A percentile compares a stretch with the other conserved stretches of the same genome.
Evolutionary conservation across 805 yeast genomes (phyloP).

Genomic region (Yamadazyma scolyti): DNA sequence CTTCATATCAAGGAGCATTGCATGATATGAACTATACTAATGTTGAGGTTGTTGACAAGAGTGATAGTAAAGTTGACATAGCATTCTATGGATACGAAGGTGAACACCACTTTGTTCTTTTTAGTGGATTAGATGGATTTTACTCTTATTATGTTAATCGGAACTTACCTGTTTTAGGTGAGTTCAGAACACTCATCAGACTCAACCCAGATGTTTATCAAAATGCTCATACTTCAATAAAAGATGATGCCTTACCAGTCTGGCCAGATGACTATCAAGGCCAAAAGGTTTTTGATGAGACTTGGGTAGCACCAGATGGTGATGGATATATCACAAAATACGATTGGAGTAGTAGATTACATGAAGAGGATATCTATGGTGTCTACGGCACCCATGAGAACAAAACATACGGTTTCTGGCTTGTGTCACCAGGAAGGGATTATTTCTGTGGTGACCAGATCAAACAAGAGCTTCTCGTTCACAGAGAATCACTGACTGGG

Average conservation of each 20-base stretch:
- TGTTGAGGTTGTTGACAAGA: conserved; percentile 3
- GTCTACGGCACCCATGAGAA: conserved; percentile 7
- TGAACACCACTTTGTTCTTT: conserved; percentile 7
- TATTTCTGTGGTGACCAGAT: conserved; percentile 10
- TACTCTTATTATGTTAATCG: conserved; percentile 8
- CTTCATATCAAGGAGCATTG: conserved; percentile 5
- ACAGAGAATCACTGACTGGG: conserved; percentile 9
- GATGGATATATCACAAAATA: conserved; percentile 8
- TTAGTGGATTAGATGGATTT: conserved; percentile 8
- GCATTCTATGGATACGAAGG: conserved; percentile 7
- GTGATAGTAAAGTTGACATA: conserved; percentile 4
- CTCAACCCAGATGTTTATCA: conserved; percentile 8
- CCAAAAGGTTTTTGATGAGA: conserved; percentile 7
- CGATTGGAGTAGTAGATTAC: conserved; percentile 10
- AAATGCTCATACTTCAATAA: conserved; percentile 7
- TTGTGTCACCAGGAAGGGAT: conserved; percentile 10
- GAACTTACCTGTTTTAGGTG: conserved; percentile 6
- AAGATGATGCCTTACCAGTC: conserved; percentile 6
- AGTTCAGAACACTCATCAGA: conserved; percentile 8
- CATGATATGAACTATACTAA: conserved; percentile 5
- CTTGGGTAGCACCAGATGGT: conserved; percentile 5
- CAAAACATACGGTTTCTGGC: conserved; percentile 10
- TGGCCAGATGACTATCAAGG: conserved; percentile 8
- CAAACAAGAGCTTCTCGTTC: conserved; percentile 10
- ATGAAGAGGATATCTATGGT: conserved; percentile 11